These are phyloP conservation scores for Pleurotus tuber-regium DNA, from an alignment of 768 basidiomycete genomes.

Conservation along the genomic window DNA sequence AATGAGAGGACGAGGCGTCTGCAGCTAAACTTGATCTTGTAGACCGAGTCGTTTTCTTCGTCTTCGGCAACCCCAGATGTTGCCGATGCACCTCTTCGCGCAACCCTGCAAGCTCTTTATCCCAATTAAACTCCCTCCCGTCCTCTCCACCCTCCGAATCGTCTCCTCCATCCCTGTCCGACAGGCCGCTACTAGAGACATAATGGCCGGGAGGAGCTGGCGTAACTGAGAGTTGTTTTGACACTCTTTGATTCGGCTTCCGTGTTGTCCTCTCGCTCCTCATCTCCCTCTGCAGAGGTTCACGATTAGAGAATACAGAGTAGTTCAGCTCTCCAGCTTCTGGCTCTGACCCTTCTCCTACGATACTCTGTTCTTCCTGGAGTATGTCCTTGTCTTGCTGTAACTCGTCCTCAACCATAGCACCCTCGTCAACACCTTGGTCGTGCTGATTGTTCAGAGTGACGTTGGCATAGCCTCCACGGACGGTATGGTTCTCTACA, in stretches of 20 bases:
- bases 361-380: constrained; percentile 15
- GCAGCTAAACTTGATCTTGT: constrained; percentile 12
- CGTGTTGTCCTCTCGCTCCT: constrained; percentile 6
- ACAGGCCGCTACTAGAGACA: constrained; percentile 10
- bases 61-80: background rate
- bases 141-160: constrained; percentile 21
- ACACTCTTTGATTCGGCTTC: constrained; percentile 15
- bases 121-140: constrained; percentile 24
- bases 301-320: constrained; percentile 28
- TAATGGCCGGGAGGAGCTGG: constrained; percentile 47
- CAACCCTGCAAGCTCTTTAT: constrained; percentile 19
- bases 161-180: constrained; percentile 36
- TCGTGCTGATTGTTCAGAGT: background rate
- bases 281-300: constrained; percentile 13
- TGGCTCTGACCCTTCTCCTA: constrained; percentile 17
- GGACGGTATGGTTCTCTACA: constrained; percentile 4
- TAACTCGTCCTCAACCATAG: constrained; percentile 15
- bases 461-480: constrained; percentile 18
- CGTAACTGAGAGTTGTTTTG: constrained; percentile 21
- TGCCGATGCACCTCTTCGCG: constrained; percentile 17
- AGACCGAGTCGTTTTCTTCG: constrained; percentile 15
- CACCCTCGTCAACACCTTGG: constrained; percentile 14
- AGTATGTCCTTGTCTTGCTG: constrained; percentile 10
- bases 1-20: constrained; percentile 9
- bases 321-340: constrained; percentile 19